Conservation (phyloP, 805 yeast genomes). For the Jamesozyma spencerorum region DNA sequence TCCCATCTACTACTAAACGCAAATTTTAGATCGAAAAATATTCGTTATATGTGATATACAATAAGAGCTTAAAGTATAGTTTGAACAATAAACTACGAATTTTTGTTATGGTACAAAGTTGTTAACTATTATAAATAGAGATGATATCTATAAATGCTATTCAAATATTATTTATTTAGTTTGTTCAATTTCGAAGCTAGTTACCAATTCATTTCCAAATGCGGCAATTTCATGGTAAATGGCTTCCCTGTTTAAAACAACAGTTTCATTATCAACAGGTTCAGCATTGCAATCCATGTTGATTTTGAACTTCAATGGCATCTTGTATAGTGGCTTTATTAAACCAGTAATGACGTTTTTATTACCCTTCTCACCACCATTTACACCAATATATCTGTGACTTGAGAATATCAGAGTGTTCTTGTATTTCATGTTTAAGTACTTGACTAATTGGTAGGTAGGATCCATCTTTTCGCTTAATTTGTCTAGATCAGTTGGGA, state of each 20-base stretch:
- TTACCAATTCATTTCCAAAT: slow-evolving; percentile 59
- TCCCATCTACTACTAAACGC: no score
- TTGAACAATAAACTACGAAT: not conserved
- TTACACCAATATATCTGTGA: slow-evolving; percentile 42
- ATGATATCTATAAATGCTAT: not conserved
- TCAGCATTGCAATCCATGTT: slow-evolving; percentile 65
- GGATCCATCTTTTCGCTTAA: slow-evolving; percentile 50
- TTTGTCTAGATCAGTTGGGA: slow-evolving; percentile 31
- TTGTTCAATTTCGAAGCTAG: slow-evolving; percentile 29
- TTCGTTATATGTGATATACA: no score
- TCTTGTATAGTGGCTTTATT: slow-evolving; percentile 57
- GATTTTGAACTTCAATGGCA: slow-evolving; percentile 64
- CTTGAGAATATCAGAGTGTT: slow-evolving; percentile 64
- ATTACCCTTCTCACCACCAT: slow-evolving; percentile 45
- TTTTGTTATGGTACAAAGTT: not conserved
- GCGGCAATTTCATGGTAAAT: slow-evolving; percentile 61
- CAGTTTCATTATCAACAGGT: slow-evolving; percentile 47
- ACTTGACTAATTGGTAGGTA: slow-evolving; percentile 47
- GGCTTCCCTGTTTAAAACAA: slow-evolving; percentile 60
- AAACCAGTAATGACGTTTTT: slow-evolving; percentile 68
- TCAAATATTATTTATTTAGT: slow-evolving; percentile 3
- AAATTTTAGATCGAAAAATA: not conserved
- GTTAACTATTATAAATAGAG: no score
- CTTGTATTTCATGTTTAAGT: slow-evolving; percentile 53
- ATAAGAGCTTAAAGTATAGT: not conserved